Evolutionary conservation across 306 rosid genomes (phyloP).

Genomic region (Lathyrus sativus): DNA sequence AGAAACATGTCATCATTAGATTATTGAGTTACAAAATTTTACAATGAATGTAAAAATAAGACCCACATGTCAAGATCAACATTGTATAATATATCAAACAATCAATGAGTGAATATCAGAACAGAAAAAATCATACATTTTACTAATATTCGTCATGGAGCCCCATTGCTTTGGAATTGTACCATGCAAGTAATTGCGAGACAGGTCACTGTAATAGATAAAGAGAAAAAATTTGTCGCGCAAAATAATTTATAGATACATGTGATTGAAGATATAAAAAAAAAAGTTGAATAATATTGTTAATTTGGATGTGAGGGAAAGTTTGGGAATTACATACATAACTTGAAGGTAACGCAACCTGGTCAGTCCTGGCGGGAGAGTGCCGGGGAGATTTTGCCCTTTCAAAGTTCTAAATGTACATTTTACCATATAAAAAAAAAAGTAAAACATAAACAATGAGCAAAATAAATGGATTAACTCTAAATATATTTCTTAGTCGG

Average conservation of each 20-base stretch:
- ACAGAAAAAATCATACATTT: slow-evolving; percentile 43
- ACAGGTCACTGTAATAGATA: slow-evolving; percentile 43
- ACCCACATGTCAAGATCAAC: too few species aligned
- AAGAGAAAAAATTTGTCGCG: not conserved
- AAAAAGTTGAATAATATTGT: not conserved
- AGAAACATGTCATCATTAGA: not conserved
- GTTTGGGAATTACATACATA: slow-evolving; percentile 43
- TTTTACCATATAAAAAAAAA: not conserved
- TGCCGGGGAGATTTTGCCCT: slow-evolving; percentile 51
- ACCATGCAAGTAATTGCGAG: slow-evolving; percentile 61
- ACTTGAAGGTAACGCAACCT: slow-evolving; percentile 49
- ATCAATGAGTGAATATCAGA: not conserved
- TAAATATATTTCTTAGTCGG: not conserved
- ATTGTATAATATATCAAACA: not conserved
- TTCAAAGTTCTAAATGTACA: slow-evolving; percentile 39
- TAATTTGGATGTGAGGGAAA: not conserved
- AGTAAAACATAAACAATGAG: not conserved
- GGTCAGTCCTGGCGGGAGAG: slow-evolving; percentile 47
- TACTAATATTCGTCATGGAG: slow-evolving; percentile 35
- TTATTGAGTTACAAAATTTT: too few species aligned
- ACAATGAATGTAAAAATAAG: too few species aligned
- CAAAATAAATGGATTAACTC: too few species aligned
- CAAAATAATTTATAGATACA: slow-evolving; percentile 3
- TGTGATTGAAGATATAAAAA: not conserved
- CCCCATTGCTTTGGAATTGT: slow-evolving; percentile 66